A percentile compares a stretch with the other conserved stretches of the same genome.
Evolutionary conservation across 2,329 filamentous ascomycete genomes (phyloP).

Genomic region (Alternaria solani): DNA sequence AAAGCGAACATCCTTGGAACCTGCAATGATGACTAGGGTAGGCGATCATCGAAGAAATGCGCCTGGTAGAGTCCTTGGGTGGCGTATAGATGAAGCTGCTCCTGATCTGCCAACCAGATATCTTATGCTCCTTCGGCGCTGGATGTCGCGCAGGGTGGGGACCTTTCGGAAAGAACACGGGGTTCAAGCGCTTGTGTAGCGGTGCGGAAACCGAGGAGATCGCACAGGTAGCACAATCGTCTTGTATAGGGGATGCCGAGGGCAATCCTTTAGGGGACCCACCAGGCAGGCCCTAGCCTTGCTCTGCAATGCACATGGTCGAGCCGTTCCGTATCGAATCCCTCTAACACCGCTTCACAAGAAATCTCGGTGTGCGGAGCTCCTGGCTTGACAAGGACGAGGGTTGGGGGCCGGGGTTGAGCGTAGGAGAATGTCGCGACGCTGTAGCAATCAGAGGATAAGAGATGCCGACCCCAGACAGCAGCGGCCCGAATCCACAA

Average conservation of each 20-base stretch:
- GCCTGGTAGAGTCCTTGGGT: background rate
- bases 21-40: background rate
- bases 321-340: background rate
- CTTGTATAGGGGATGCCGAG: background rate
- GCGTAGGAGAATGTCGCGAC: background rate
- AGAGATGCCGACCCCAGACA: background rate
- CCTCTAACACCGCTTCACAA: background rate
- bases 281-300: background rate
- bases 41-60: background rate
- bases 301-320: background rate
- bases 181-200: constrained; percentile 1
- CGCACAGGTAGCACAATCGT: background rate
- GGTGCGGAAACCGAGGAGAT: background rate
- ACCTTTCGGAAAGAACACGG: background rate
- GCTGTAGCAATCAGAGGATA: background rate
- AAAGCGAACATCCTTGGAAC: background rate
- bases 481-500: constrained; percentile 5
- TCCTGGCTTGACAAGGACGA: background rate
- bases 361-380: background rate
- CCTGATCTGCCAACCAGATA: background rate
- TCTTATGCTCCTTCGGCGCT: background rate
- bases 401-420: background rate
- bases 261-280: background rate
- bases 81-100: background rate
- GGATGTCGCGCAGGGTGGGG: constrained; percentile 3